Evolutionary conservation across 192 early-diverging fungal genomes (phyloP).

Genomic region (Coemansia sp.): DNA sequence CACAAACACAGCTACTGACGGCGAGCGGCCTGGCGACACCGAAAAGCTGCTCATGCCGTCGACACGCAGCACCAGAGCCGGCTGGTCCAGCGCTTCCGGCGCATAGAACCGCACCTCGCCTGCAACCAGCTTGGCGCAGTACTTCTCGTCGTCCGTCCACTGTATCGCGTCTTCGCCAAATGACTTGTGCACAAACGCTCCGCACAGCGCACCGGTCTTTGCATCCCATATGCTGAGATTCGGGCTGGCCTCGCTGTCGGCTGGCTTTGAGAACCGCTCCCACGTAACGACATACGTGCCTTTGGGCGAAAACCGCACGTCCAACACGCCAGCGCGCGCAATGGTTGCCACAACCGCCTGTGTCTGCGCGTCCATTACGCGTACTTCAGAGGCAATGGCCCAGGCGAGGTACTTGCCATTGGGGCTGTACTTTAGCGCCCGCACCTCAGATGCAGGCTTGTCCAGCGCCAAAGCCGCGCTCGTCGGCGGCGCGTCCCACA

Average conservation of each 20-base stretch:
- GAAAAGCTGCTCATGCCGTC: slow-evolving; percentile 83
- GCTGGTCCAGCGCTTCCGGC: slow-evolving; percentile 28
- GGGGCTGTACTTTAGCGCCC: slow-evolving; percentile 65
- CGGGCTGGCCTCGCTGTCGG: slow-evolving; percentile 64
- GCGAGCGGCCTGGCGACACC: slow-evolving; percentile 81
- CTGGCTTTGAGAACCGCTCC: slow-evolving; percentile 60
- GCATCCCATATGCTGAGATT: slow-evolving; percentile 85
- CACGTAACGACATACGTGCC: slow-evolving; percentile 89
- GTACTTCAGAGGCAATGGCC: slow-evolving; percentile 59
- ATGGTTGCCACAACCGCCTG: slow-evolving; percentile 65
- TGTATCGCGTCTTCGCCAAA: slow-evolving; percentile 78
- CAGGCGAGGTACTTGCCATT: slow-evolving; percentile 70
- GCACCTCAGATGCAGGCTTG: slow-evolving; percentile 27
- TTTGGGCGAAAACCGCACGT: slow-evolving; percentile 88
- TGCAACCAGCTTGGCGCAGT: slow-evolving; percentile 80
- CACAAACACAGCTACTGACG: slow-evolving; percentile 87
- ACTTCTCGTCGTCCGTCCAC: slow-evolving; percentile 91
- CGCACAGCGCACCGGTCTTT: slow-evolving; percentile 64
- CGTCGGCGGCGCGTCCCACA: slow-evolving; percentile 39
- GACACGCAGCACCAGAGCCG: slow-evolving; percentile 60
- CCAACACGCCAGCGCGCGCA: slow-evolving; percentile 65
- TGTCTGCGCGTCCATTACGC: slow-evolving; percentile 70
- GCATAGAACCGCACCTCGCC: slow-evolving; percentile 86
- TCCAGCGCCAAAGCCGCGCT: slow-evolving; percentile 12
- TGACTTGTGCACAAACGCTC: slow-evolving; percentile 78